A percentile compares a stretch with the other conserved stretches of the same genome.
Conservation (phyloP, 2,329 filamentous ascomycete species). For the Simplicillium aogashimaense region DNA sequence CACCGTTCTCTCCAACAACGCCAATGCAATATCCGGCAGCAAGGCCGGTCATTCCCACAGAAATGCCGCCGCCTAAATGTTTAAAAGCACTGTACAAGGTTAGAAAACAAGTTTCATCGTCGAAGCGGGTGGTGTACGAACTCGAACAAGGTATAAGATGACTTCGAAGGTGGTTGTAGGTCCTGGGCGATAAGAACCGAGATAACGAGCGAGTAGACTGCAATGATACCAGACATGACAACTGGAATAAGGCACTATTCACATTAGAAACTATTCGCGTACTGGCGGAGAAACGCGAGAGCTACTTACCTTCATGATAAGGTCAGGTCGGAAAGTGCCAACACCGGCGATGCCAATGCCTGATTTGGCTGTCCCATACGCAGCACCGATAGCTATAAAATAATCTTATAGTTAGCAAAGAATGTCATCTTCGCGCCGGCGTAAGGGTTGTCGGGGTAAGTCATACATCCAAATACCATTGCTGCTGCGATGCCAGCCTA, state of each 20-base stretch:
- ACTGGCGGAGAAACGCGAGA: slow-evolving; percentile 1
- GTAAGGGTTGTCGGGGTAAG: too few relatives aligned
- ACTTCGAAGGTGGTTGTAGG: slow-evolving; percentile 58
- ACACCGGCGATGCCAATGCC: slow-evolving; percentile 82
- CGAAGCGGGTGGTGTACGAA: slow-evolving; percentile 29
- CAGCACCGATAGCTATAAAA: slow-evolving; percentile 54
- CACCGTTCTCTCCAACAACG: slow-evolving; percentile 87
- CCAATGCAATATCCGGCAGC: slow-evolving; percentile 96
- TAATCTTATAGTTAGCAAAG: not conserved
- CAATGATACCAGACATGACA: slow-evolving; percentile 98
- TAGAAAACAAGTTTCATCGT: slow-evolving; percentile 6
- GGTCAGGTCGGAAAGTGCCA: slow-evolving; percentile 72
- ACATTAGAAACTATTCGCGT: not conserved
- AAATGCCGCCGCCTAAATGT: slow-evolving; percentile 84
- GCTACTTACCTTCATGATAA: slow-evolving; percentile 74
- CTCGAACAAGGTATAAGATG: slow-evolving; percentile 76
- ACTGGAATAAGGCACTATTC: slow-evolving; percentile 70
- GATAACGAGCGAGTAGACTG: slow-evolving; percentile 94
- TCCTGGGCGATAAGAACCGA: slow-evolving; percentile 92
- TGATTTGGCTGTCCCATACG: slow-evolving; percentile 81
- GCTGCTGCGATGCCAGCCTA: slow-evolving; percentile 70
- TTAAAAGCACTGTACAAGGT: slow-evolving; percentile 61
- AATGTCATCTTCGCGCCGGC: not conserved
- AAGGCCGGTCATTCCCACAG: slow-evolving; percentile 84
- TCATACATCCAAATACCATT: slow-evolving; percentile 77